A percentile compares a stretch with the other conserved stretches of the same genome.
Conservation (phyloP, 2,329 filamentous ascomycete genomes). For the Phialocephala sp. region DNA sequence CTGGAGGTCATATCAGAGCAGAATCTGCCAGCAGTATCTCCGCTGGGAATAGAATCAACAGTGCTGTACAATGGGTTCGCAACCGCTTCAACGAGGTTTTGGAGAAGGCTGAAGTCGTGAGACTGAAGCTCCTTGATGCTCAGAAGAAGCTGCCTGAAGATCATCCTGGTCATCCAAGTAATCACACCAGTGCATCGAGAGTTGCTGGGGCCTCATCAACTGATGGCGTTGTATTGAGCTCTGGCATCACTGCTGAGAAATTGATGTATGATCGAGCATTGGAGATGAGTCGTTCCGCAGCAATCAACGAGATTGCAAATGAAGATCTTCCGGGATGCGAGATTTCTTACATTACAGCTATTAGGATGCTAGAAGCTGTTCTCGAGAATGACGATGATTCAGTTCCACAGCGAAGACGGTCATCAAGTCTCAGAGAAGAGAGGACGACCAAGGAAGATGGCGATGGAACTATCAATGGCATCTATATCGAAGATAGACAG, state of each 20-base stretch:
- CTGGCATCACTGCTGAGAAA: slow-evolving; percentile 92
- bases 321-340: slow-evolving; percentile 88
- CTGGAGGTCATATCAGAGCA: slow-evolving; percentile 47
- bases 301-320: slow-evolving; percentile 93
- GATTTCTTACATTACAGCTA: slow-evolving; percentile 89
- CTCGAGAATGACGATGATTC: slow-evolving; percentile 78
- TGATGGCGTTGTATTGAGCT: slow-evolving; percentile 82
- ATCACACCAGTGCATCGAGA: slow-evolving; percentile 67
- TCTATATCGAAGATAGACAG: slow-evolving; percentile 74
- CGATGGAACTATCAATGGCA: slow-evolving; percentile 58
- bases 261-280: slow-evolving; percentile 97
- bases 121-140: slow-evolving; percentile 82
- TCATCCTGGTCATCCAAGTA: slow-evolving; percentile 85
- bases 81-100: slow-evolving; percentile 94
- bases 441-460: slow-evolving; percentile 49
- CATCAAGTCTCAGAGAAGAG: slow-evolving; percentile 48
- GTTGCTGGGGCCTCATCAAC: slow-evolving; percentile 60
- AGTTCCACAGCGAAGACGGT: slow-evolving; percentile 49
- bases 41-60: slow-evolving; percentile 76
- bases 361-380: slow-evolving; percentile 93
- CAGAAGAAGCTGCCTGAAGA: slow-evolving; percentile 83
- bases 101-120: slow-evolving; percentile 95
- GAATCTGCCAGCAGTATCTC: slow-evolving; percentile 49
- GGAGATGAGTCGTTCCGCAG: slow-evolving; percentile 94
- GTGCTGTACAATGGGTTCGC: slow-evolving; percentile 94